These are phyloP conservation scores for Rickenella mellea DNA, from an alignment of 768 basidiomycete genomes.

Conservation along the genomic window DNA sequence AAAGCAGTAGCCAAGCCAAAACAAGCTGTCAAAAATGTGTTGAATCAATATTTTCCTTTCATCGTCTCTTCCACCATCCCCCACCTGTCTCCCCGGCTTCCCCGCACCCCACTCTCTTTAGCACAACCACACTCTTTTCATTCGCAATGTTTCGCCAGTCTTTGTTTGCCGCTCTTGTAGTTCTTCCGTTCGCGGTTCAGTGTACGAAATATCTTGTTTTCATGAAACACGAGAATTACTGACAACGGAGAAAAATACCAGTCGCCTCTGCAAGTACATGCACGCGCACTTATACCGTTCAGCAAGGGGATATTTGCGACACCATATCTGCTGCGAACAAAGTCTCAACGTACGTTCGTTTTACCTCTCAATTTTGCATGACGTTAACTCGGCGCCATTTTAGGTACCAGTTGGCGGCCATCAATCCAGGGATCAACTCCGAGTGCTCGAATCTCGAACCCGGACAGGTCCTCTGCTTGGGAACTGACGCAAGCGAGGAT, in stretches of 20 bases:
- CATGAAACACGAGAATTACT: background rate
- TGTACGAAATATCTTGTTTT: background rate
- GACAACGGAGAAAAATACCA: no score
- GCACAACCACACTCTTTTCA: background rate
- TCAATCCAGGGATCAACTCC: slow-evolving; percentile 46
- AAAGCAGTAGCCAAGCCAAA: no score
- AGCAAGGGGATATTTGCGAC: slow-evolving; percentile 55
- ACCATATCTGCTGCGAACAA: slow-evolving; percentile 50
- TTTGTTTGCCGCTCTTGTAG: background rate
- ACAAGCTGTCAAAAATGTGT: no score
- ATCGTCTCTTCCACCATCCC: no score
- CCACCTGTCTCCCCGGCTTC: background rate
- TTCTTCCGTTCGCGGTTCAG: background rate
- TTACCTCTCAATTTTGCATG: no score
- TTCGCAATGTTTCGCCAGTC: background rate
- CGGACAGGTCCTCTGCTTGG: slow-evolving; percentile 51
- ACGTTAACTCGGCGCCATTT: slow-evolving; percentile 9
- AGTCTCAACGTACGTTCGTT: slow-evolving; percentile 51
- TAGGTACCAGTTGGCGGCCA: slow-evolving; percentile 66
- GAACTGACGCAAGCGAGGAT: slow-evolving; percentile 40
- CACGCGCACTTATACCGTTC: slow-evolving; percentile 51
- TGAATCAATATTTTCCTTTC: no score
- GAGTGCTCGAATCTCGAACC: slow-evolving; percentile 51
- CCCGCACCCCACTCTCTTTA: slow-evolving; percentile 6
- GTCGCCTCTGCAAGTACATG: slow-evolving; percentile 31